Evolutionary conservation across 1,139 yeast genomes (phyloP), one percentile per base, ranked within the genome.

Genomic region (Geotrichum siamense): DNA sequence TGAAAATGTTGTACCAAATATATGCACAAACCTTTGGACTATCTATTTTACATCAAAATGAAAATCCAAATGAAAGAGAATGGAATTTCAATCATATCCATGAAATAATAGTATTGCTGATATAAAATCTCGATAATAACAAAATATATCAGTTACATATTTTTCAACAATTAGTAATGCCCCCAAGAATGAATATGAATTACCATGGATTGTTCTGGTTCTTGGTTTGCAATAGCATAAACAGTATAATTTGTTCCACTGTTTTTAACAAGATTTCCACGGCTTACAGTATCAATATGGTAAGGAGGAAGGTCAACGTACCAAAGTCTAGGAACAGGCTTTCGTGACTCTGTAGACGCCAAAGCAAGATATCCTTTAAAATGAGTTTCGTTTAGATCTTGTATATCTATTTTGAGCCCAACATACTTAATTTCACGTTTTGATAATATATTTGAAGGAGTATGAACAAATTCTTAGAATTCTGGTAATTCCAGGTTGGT

Each of bases 151-250:
- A n/a, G n/a, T n/a, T n/a, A n/a, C n/a, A n/a, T n/a, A n/a, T n/a
- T n/a, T n/a, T n/a, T n/a, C n/a, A n/a, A n/a, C 26, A 9, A 5
- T 32, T 32, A 32, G 12, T 32, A 32, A 12, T 21, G 13, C 17
- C 45, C 48, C 43, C 45, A 45, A 42, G 41, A 45, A 10, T 45
- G 45, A 35, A 45, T 37, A 4, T 27, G 25, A 25, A 45, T 35
- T 6, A 45, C 48, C 48, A 45, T 45, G 19, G 38, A 38, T 9
- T 42, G 34, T 15, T 33, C 19, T 3, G 45, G 45, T 26, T 45
- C 48, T 23, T 35, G 39, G 12, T 17, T 21, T 16, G 31, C 39
- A 30, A 41, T 42, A 6, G 43, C 34, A 15, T 39, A 34, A 26
- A 45, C 25, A 4, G 36, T 38, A 35, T 38, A 45, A 16, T 23